These are phyloP conservation scores for Allantophomopsis cytisporea DNA, from an alignment of 2,329 filamentous ascomycete genomes.

Conservation along the genomic window DNA sequence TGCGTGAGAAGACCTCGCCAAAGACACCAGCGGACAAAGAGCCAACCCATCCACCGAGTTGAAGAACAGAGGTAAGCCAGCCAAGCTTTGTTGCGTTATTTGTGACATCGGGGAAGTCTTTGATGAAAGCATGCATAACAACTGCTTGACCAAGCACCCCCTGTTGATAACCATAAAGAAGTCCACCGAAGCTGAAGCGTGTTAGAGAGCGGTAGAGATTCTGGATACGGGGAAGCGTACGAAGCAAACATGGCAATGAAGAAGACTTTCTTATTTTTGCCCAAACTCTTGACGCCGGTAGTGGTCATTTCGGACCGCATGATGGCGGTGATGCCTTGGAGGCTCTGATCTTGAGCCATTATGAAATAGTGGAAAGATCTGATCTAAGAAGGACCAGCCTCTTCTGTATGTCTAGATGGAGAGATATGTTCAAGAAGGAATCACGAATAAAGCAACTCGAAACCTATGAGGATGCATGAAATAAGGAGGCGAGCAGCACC, in stretches of 20 bases:
- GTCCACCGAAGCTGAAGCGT: slow-evolving; percentile 20
- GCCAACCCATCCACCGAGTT: slow-evolving; percentile 22
- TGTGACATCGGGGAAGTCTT: slow-evolving; percentile 18
- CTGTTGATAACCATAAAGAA: slow-evolving; percentile 21
- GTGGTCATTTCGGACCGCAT: too few relatives aligned
- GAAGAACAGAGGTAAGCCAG: slow-evolving; percentile 19
- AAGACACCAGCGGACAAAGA: slow-evolving; percentile 32
- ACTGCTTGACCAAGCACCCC: slow-evolving; percentile 21
- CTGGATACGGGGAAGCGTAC: slow-evolving; percentile 12
- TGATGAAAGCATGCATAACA: slow-evolving; percentile 22
- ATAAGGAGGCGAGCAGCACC: too few relatives aligned
- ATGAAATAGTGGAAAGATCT: too few relatives aligned
- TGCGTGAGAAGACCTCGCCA: slow-evolving; percentile 35
- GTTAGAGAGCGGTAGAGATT: background rate
- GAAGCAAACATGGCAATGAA: slow-evolving; percentile 26
- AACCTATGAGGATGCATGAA: too few relatives aligned
- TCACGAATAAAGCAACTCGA: too few relatives aligned
- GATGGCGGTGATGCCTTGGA: too few relatives aligned
- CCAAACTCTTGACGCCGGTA: too few relatives aligned
- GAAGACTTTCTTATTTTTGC: slow-evolving; percentile 21
- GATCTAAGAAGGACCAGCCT: too few relatives aligned
- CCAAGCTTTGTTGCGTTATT: slow-evolving; percentile 21
- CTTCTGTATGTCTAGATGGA: too few relatives aligned
- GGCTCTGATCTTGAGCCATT: too few relatives aligned
- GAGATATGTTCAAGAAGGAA: too few relatives aligned